phyloP scores from a whole-genome alignment of 2,329 filamentous ascomycete genomes.

The Beauveria caledonica region DNA sequence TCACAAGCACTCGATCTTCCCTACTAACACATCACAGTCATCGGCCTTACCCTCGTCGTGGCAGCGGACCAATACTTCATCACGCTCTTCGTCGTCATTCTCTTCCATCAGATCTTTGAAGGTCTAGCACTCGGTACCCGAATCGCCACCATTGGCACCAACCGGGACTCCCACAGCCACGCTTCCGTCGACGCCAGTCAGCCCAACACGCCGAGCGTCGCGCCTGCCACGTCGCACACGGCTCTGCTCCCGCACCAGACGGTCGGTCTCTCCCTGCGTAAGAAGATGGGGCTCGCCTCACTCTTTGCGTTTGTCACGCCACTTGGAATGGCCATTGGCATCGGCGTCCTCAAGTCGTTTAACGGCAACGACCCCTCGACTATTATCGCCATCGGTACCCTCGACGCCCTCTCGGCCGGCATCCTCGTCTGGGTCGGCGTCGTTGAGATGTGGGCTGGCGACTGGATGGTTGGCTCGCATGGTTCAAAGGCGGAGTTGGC shows the following conservation, averaged over 20 bases:
- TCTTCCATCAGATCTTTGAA: slow-evolving; percentile 75
- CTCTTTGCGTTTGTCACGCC: slow-evolving; percentile 66
- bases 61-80: slow-evolving; percentile 47
- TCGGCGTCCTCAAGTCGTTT: slow-evolving; percentile 60
- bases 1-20: background rate
- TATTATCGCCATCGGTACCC: slow-evolving; percentile 61
- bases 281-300: slow-evolving; percentile 53
- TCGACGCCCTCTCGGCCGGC: slow-evolving; percentile 66
- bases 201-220: slow-evolving; percentile 13
- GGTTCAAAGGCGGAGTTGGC: slow-evolving; percentile 40
- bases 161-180: slow-evolving; percentile 12
- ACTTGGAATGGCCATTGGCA: slow-evolving; percentile 72
- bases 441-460: slow-evolving; percentile 70
- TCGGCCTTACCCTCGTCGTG: slow-evolving; percentile 56
- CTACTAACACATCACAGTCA: slow-evolving; percentile 34
- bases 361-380: slow-evolving; percentile 66
- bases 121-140: slow-evolving; percentile 65
- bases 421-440: slow-evolving; percentile 74
- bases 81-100: slow-evolving; percentile 57
- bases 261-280: slow-evolving; percentile 28
- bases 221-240: slow-evolving; percentile 12
- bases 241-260: slow-evolving; percentile 9
- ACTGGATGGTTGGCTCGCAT: slow-evolving; percentile 53
- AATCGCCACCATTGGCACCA: slow-evolving; percentile 51
- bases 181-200: slow-evolving; percentile 13